A percentile compares a stretch with the other conserved stretches of the same genome.
Conservation (phyloP, 345 rosid species). For the Bruguiera gymnorhiza region DNA sequence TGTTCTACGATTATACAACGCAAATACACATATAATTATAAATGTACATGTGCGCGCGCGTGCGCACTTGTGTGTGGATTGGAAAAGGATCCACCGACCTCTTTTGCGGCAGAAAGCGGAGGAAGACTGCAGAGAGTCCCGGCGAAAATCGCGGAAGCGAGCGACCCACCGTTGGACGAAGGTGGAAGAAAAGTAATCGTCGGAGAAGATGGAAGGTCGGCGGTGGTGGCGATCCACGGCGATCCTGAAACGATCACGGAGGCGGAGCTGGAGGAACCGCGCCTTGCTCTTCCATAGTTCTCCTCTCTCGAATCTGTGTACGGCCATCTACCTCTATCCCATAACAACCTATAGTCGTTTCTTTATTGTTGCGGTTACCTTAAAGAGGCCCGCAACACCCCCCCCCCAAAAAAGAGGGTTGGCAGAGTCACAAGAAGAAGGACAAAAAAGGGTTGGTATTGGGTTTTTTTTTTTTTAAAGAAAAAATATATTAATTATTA, state of each 20-base stretch:
- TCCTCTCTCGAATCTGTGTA: slow-evolving; percentile 49
- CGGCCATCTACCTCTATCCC: slow-evolving; percentile 33
- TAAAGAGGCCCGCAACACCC: no score
- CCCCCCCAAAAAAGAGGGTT: no score
- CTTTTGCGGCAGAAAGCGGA: slow-evolving; percentile 64
- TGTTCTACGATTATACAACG: no score
- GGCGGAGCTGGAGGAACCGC: slow-evolving; percentile 54
- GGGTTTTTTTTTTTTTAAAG: no score
- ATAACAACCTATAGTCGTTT: no score
- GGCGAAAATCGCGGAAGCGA: slow-evolving; percentile 36
- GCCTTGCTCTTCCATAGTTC: slow-evolving; percentile 78
- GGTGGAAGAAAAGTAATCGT: slow-evolving; percentile 56
- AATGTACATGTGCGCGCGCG: no score
- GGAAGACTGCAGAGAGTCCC: slow-evolving; percentile 71
- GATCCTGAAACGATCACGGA: slow-evolving; percentile 74
- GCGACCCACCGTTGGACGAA: slow-evolving; percentile 50
- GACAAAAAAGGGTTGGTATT: no score
- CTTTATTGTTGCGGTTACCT: no score
- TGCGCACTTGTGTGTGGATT: no score
- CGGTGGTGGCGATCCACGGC: slow-evolving; percentile 61
- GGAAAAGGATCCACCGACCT: slow-evolving; percentile 37
- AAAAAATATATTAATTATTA: no score
- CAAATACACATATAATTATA: no score
- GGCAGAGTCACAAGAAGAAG: no score
- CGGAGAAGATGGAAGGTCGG: slow-evolving; percentile 40